phyloP scores from a whole-genome alignment of 805 yeast species.

The Diddensiella caesifluorescens region DNA sequence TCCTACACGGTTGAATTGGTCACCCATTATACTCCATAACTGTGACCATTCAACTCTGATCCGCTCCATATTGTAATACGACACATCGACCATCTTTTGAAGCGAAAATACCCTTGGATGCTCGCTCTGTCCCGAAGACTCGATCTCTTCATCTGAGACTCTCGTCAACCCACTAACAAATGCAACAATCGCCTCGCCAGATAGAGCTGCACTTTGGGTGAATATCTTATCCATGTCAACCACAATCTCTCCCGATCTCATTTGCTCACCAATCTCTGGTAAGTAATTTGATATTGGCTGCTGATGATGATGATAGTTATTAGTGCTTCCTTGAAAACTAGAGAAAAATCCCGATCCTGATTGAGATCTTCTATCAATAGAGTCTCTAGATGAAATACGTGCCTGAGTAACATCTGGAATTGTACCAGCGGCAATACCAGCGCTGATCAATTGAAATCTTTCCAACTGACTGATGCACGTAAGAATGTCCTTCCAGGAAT shows the following conservation, averaged over 20 bases:
- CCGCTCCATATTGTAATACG: conserved; percentile 95
- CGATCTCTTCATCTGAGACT: conserved; percentile 87
- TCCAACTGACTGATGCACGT: conserved; percentile 86
- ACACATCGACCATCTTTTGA: conserved; percentile 94
- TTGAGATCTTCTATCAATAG: conserved; percentile 17
- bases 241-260: conserved; percentile 32
- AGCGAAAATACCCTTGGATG: conserved; percentile 89
- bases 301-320: not conserved
- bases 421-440: conserved; percentile 76
- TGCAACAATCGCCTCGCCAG: conserved; percentile 78
- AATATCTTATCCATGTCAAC: conserved; percentile 78
- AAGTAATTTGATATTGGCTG: conserved; percentile 2
- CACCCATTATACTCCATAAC: conserved; percentile 91
- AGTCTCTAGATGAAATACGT: conserved; percentile 45
- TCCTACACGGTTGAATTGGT: conserved; percentile 78
- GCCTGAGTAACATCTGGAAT: conserved; percentile 85
- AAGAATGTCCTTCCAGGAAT: conserved; percentile 81
- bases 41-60: conserved; percentile 96
- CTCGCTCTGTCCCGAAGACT: conserved; percentile 71
- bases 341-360: conserved; percentile 20
- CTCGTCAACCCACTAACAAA: conserved; percentile 83
- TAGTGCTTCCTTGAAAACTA: conserved; percentile 1
- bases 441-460: conserved; percentile 78
- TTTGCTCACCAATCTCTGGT: conserved; percentile 29
- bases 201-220: conserved; percentile 69